Conservation (phyloP, 768 basidiomycete species). For the Obba rivulosa region DNA sequence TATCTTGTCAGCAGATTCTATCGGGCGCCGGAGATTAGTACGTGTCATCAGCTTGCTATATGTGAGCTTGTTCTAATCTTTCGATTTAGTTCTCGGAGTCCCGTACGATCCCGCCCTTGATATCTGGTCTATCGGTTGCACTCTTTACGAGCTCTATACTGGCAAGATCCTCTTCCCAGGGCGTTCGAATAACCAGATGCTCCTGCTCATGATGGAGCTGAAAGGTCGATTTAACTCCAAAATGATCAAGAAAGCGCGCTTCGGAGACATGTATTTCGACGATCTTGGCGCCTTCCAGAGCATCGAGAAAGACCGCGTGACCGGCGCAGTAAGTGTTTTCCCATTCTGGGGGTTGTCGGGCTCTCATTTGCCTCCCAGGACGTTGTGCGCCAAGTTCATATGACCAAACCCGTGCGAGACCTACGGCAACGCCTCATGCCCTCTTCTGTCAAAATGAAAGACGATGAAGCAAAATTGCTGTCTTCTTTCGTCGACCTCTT, state of each 20-base stretch:
- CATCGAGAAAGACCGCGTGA: constrained; percentile 79
- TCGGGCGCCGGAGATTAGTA: constrained; percentile 98
- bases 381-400: constrained; percentile 71
- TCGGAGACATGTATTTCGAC: constrained; percentile 91
- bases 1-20: constrained; percentile 98
- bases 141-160: constrained; percentile 92
- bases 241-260: constrained; percentile 92
- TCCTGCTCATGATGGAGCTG: constrained; percentile 95
- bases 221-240: constrained; percentile 91
- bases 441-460: constrained; percentile 71
- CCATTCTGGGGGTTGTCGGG: not conserved
- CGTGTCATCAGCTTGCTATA: constrained; percentile 25
- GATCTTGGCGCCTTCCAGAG: constrained; percentile 84
- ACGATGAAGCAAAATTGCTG: constrained; percentile 82
- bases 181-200: constrained; percentile 96
- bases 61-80: not conserved
- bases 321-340: constrained; percentile 62
- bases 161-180: constrained; percentile 98
- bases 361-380: constrained; percentile 44
- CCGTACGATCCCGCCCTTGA: constrained; percentile 94
- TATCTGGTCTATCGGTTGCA: constrained; percentile 97
- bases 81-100: constrained; percentile 73
- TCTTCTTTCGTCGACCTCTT: constrained; percentile 82
- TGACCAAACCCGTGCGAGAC: constrained; percentile 80
- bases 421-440: constrained; percentile 80